Evolutionary conservation across 768 basidiomycete genomes (phyloP), one percentile per base, ranked within the genome.

Genomic region (Russula griseocarnosa): DNA sequence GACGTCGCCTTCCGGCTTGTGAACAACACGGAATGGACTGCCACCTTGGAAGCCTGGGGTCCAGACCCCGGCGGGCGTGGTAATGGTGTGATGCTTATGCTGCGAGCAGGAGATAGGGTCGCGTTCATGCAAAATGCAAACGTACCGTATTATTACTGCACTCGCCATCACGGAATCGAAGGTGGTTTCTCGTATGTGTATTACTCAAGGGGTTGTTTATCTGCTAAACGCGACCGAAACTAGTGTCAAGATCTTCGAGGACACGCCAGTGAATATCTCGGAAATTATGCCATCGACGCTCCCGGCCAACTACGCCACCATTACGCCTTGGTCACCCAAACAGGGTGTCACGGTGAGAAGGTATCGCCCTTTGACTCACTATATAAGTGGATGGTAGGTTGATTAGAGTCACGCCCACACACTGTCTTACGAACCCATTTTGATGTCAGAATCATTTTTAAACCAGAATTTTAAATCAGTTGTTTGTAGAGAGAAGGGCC

Each of bases 1-100:
- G 83, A 84, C 70, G 78, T 84, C 50, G 66, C 82, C 42, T 76
- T 84, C 69, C 81, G 82, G 64, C 71, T 84, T 65, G 70, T 71
- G 42, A 85, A 84, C 74, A 78, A 83, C 70, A 80, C 78, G 16
- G 40, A 70, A 14, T 73, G 74, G 55, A 64, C 76, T 28, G 75
- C 74, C 10, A 79, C 75, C 14, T 65, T 84, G 61, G 79, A 79
- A 66, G 72, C 62, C 42, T 67, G 67, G 67, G 67, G 67, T 20
- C 60, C 60, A 36, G 58, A 66, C 40, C 55, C 77, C 34, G 71
- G 73, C 38, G 73, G 73, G 34, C 72, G 71, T 26, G 74, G 72
- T 28, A 71, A 72, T 57, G 70, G 58, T 63, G 65, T 59, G 60
- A 58, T 63, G 67, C 67, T 66, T 68, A 26, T 76, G 55, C 71